Base-by-base conservation (phyloP, 1,139 yeast species). In the Tardiomyces blankii region DNA sequence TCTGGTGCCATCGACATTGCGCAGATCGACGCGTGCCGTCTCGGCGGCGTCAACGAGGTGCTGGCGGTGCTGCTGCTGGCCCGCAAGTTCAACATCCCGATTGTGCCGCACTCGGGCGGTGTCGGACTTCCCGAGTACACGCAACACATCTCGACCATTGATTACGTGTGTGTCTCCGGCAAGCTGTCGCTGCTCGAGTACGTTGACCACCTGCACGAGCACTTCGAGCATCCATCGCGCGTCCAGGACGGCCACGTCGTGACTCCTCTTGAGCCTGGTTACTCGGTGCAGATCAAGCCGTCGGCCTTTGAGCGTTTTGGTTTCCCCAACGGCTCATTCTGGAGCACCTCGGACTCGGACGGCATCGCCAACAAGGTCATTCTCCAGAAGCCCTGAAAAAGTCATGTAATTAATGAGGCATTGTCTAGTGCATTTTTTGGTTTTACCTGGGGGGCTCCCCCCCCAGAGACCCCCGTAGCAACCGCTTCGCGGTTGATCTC, bases 11-110 rank as follows among this genome's bases (percentile, higher is more conserved):
- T 63, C 48, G 68, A 64, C 46, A 59, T 56, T 32, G 61, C 64
- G 47, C 67, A 64, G 46, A 55, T 64, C 43, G 68, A 64, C 50
- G 60, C 68, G 7, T 64, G 64, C 21, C 56, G 67, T 44, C 56
- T 64, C 2, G 68, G 65, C 21, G 64, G 67, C 33, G 66, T 64
- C 30, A 64, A 63, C 46, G 68, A 64, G 46, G 63, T 63, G 39
- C 49, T 63, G 42, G 66, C 65, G 13, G 69, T 63, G 8, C 54
- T 63, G 60, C 50, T 63, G 38, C 55, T 63, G 62, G 66, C 67
- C 11, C 49, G 53, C 41, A 63, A 63, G 47, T 64, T 54, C 46
- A 53, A 54, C 33, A 53, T 64, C 18, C 67, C 65, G 11, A 57
- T 61, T 42, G 64, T 63, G 16, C 67, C 67, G 21, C 67, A 63